phyloP scores from a whole-genome alignment of 805 yeast genomes.

The Candida golubevii region DNA sequence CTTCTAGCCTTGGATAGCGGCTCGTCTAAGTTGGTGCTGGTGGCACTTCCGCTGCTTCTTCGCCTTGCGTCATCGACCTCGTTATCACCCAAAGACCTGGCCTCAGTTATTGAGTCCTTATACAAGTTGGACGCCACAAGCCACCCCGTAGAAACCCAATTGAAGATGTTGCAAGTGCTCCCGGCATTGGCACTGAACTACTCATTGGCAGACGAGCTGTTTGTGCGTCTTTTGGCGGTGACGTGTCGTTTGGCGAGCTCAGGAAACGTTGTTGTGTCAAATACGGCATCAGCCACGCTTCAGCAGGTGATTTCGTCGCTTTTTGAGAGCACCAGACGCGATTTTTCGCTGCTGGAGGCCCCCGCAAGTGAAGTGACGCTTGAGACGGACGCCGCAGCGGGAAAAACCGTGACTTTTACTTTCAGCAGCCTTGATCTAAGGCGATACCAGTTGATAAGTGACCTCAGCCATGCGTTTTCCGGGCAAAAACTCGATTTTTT shows the following conservation, averaged over 20 bases:
- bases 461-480: slow-evolving; percentile 66
- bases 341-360: slow-evolving; percentile 9
- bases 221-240: slow-evolving; percentile 58
- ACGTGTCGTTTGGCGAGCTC: slow-evolving; percentile 66
- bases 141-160: slow-evolving; percentile 76
- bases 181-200: slow-evolving; percentile 66
- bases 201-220: slow-evolving; percentile 30
- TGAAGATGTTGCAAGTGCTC: slow-evolving; percentile 77
- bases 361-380: not conserved
- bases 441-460: slow-evolving; percentile 64
- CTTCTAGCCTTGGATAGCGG: slow-evolving; percentile 67
- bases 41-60: slow-evolving; percentile 70
- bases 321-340: slow-evolving; percentile 52
- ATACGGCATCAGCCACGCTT: slow-evolving; percentile 90
- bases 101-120: slow-evolving; percentile 47
- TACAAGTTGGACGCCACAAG: slow-evolving; percentile 66
- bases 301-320: slow-evolving; percentile 78
- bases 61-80: slow-evolving; percentile 51
- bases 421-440: slow-evolving; percentile 60
- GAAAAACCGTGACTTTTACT: not conserved
- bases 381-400: not conserved
- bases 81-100: slow-evolving; percentile 50
- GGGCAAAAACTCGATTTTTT: slow-evolving; percentile 53
- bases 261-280: slow-evolving; percentile 71
- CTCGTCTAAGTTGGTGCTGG: slow-evolving; percentile 66